Conservation (phyloP, 2,329 filamentous ascomycete genomes). For the Trichophyton benhamiae region DNA sequence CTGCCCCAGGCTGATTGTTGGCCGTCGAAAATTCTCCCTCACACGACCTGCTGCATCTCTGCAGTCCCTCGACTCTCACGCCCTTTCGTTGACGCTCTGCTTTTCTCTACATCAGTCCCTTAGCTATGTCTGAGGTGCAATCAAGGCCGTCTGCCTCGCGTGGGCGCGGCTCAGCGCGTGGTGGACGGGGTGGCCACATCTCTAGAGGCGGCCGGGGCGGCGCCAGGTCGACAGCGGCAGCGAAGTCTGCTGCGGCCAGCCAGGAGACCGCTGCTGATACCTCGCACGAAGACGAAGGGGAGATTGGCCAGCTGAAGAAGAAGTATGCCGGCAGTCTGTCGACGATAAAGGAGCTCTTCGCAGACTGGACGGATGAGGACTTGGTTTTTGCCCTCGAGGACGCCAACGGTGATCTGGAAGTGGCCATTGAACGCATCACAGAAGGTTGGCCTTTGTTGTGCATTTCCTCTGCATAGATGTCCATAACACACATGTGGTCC, state of each 20-base stretch:
- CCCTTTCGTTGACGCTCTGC: neutral
- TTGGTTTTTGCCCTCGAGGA: constrained; percentile 87
- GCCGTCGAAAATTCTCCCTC: constrained; percentile 16
- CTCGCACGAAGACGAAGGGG: constrained; percentile 68
- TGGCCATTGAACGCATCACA: constrained; percentile 40
- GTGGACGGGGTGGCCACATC: constrained; percentile 65
- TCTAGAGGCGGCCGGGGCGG: constrained; percentile 58
- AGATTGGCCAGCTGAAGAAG: constrained; percentile 85
- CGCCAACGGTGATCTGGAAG: constrained; percentile 39
- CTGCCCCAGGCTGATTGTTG: constrained; percentile 9
- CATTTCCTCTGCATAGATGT: neutral
- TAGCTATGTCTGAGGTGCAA: constrained; percentile 86
- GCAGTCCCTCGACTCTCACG: constrained; percentile 9
- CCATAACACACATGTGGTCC: neutral
- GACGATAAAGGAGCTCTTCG: constrained; percentile 83
- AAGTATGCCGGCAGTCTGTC: constrained; percentile 68
- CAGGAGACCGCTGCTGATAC: constrained; percentile 44
- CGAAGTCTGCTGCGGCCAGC: constrained; percentile 53
- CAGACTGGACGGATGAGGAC: constrained; percentile 90
- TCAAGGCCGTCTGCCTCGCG: constrained; percentile 68
- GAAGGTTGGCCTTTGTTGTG: constrained; percentile 28
- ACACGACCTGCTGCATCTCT: constrained; percentile 3
- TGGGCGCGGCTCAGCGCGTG: constrained; percentile 81
- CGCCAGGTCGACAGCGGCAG: constrained; percentile 42
- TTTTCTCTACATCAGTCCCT: constrained; percentile 24